These are phyloP conservation scores for Starmerella roubikii DNA, from an alignment of 805 yeast species.

Conservation along the genomic window DNA sequence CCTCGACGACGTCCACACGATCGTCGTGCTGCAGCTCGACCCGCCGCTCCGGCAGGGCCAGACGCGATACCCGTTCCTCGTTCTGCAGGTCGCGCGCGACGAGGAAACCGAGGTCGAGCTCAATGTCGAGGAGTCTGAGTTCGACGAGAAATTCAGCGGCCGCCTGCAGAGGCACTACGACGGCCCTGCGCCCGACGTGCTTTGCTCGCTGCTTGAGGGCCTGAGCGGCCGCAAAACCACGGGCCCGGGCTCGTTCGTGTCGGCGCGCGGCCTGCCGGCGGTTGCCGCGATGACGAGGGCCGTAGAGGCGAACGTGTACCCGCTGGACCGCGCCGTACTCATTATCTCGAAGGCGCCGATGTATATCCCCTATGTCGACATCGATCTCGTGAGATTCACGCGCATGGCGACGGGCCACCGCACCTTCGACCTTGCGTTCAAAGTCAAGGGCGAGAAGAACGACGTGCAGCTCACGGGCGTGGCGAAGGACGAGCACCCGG, in stretches of 20 bases:
- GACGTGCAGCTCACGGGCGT: slow-evolving; percentile 80
- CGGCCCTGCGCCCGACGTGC: slow-evolving; percentile 71
- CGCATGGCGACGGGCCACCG: slow-evolving; percentile 63
- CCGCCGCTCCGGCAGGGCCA: slow-evolving; percentile 98
- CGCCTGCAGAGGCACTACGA: slow-evolving; percentile 55
- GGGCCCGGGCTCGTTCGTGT: slow-evolving; percentile 68
- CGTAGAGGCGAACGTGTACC: slow-evolving; percentile 83
- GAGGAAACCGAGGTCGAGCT: slow-evolving; percentile 86
- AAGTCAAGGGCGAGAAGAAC: slow-evolving; percentile 41
- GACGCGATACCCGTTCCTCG: slow-evolving; percentile 86
- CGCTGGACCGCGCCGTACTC: slow-evolving; percentile 80
- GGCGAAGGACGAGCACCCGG: slow-evolving; percentile 74
- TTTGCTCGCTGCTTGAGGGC: slow-evolving; percentile 80
- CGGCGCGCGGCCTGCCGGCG: slow-evolving; percentile 69
- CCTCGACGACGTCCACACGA: slow-evolving; percentile 83
- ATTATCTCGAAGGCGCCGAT: slow-evolving; percentile 91
- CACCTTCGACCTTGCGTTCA: slow-evolving; percentile 83
- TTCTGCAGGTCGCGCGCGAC: slow-evolving; percentile 75
- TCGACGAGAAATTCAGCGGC: slow-evolving; percentile 57
- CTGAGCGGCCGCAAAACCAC: slow-evolving; percentile 75
- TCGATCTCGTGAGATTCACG: slow-evolving; percentile 63
- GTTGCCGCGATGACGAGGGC: slow-evolving; percentile 89
- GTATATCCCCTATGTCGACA: slow-evolving; percentile 75
- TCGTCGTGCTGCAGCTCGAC: slow-evolving; percentile 78
- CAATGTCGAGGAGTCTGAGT: slow-evolving; percentile 72